Percentiles rank a stretch among this genome's conserved stretches.
These are phyloP conservation scores for Penicillium parvum DNA, from an alignment of 495 filamentous ascomycete species.

Conservation along the genomic window DNA sequence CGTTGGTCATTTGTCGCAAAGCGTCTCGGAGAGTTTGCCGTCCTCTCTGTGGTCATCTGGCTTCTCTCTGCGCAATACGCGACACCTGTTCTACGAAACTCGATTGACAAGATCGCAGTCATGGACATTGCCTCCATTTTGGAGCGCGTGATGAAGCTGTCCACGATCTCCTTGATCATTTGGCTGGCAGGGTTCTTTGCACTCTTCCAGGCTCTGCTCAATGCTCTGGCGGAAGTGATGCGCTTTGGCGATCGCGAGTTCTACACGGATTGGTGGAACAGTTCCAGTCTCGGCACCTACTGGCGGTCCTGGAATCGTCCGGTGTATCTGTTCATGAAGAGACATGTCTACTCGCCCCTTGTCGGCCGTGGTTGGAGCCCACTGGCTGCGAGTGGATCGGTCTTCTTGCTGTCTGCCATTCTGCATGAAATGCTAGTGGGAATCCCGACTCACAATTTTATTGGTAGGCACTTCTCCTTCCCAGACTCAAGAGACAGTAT, in stretches of 20 bases:
- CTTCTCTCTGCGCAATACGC: constrained; percentile 90
- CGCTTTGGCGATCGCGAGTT: constrained; percentile 89
- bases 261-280: constrained; percentile 98
- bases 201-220: constrained; percentile 83
- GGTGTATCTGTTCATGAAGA: constrained; percentile 90
- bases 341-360: constrained; percentile 85
- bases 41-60: constrained; percentile 84
- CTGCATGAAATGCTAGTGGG: constrained; percentile 92
- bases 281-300: constrained; percentile 75
- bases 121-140: constrained; percentile 77
- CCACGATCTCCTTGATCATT: constrained; percentile 86
- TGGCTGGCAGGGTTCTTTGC: constrained; percentile 98
- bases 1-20: constrained; percentile 85
- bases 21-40: constrained; percentile 68
- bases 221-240: constrained; percentile 86
- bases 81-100: constrained; percentile 81
- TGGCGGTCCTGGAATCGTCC: constrained; percentile 98
- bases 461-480: constrained; percentile 51
- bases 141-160: constrained; percentile 89
- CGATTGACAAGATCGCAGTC: constrained; percentile 76
- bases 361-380: constrained; percentile 74
- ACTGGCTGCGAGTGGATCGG: constrained; percentile 61
- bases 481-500: not conserved
- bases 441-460: constrained; percentile 91
- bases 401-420: constrained; percentile 81